These are phyloP conservation scores for Neurospora pannonica DNA, from an alignment of 495 filamentous ascomycete genomes.

Conservation along the genomic window DNA sequence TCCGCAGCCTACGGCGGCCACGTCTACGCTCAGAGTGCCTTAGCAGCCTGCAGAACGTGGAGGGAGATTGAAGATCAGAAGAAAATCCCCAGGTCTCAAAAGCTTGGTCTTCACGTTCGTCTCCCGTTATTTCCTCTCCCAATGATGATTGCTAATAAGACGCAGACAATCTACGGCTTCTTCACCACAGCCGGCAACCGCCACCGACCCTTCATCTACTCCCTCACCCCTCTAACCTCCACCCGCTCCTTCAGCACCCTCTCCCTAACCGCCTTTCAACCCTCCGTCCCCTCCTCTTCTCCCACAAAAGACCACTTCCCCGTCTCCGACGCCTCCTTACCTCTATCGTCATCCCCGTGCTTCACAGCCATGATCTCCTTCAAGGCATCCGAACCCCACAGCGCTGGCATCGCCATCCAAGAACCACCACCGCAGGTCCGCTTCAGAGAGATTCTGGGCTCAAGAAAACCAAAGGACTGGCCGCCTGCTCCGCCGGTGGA, in stretches of 20 bases:
- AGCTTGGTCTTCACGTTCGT: conserved; percentile 52
- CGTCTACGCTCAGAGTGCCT: conserved; percentile 56
- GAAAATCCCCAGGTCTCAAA: conserved; percentile 7
- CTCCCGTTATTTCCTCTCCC: too few species aligned
- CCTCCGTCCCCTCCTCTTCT: conserved; percentile 22
- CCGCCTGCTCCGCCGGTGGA: conserved; percentile 33
- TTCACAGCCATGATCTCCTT: conserved; percentile 57
- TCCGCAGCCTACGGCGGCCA: conserved; percentile 51
- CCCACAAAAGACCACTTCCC: conserved; percentile 24
- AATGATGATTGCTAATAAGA: too few species aligned
- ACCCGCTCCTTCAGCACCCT: conserved; percentile 50
- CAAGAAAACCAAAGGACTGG: conserved; percentile 27
- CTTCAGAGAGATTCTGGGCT: conserved; percentile 25
- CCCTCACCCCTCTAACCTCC: conserved; percentile 42
- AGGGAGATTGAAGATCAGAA: conserved; percentile 27
- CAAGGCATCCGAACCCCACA: conserved; percentile 34
- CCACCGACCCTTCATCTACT: conserved; percentile 52
- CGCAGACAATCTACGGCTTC: conserved; percentile 55
- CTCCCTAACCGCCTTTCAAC: conserved; percentile 48
- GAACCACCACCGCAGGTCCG: conserved; percentile 27
- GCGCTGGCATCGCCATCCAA: conserved; percentile 21
- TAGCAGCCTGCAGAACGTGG: conserved; percentile 48
- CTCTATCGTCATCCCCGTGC: conserved; percentile 35
- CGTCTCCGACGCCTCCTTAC: conserved; percentile 23
- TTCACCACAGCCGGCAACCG: conserved; percentile 49